Base-by-base conservation (phyloP, 805 yeast species). In the Yamadazyma philogaea region DNA sequence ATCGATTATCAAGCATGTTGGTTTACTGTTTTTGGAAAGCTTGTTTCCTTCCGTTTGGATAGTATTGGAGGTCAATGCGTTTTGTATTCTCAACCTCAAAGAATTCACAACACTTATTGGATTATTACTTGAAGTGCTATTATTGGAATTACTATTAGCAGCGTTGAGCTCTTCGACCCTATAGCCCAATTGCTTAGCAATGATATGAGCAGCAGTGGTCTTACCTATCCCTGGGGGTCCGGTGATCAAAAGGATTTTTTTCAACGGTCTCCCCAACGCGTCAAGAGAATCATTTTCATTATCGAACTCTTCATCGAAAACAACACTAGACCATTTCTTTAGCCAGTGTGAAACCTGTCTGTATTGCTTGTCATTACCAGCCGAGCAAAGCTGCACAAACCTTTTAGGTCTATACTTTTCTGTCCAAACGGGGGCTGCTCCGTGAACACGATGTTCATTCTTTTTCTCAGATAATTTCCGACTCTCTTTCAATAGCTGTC, bases 191-290 rank as follows among this genome's bases (percentile, higher is more conserved):
- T 87, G 96, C 35, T 72, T 74, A 3, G 96, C 93, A 28, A 89
- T 74, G 1, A 88, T 78, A 55, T 90, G 96, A 0, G 91, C 87
- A 1, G 89, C 82, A 0, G 93, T 78, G 0, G 98, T 90, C 57
- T 91, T 91, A 7, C 99, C 99, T 14, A 84, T 73, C 1, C 99
- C 99, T 0, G 96, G 89, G 0, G 96, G 93, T 0, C 99, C 99
- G 57, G 84, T 88, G 8, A 93, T 75, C 31, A 93, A 65, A 16
- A 93, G 57, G 0, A 93, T 72, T 49, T 79, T 83, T 40, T 74
- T 74, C 12, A 60, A 65, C 5, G 72, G 73, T 11, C 74, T 46
- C 5, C 70, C 72, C 36, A 61, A 51, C 3, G 44, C 30, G 49
- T 69, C 74, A 1, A 49, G 52, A 7, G 40, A 37, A 14, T 39